These are phyloP conservation scores for Phytophthora meadii DNA, from an alignment of 352 stramenopile genomes.

Conservation along the genomic window DNA sequence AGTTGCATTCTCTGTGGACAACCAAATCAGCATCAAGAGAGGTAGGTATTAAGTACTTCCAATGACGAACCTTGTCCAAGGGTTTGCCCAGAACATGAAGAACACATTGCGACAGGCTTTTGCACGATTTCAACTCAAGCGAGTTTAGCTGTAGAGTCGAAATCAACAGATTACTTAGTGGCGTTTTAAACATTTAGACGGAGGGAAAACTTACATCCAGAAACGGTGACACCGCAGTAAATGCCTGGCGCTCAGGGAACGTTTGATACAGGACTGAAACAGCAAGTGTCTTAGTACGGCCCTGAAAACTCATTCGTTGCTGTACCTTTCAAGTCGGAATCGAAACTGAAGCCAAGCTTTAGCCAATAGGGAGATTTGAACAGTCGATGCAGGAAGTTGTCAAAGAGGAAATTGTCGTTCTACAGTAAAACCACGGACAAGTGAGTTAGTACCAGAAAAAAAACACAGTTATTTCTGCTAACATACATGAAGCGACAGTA, in stretches of 20 bases:
- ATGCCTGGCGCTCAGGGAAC: conserved; percentile 61
- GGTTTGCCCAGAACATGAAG: conserved; percentile 56
- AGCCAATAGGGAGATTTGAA: conserved; percentile 45
- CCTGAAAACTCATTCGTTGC: not conserved
- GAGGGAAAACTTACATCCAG: conserved; percentile 42
- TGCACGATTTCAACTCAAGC: conserved; percentile 35
- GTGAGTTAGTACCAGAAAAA: conserved; percentile 5
- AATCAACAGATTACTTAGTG: not conserved
- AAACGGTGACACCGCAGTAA: conserved; percentile 47
- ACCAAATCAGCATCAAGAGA: not conserved
- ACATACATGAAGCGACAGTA: conserved; percentile 67
- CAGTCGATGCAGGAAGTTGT: conserved; percentile 47
- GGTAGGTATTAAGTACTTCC: no score
- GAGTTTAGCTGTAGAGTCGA: conserved; percentile 37
- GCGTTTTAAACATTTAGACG: no score
- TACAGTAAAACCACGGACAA: conserved; percentile 12
- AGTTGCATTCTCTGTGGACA: conserved; percentile 40
- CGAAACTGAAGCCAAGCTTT: conserved; percentile 76
- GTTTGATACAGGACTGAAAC: conserved; percentile 64
- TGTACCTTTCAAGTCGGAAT: conserved; percentile 72
- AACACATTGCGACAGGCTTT: conserved; percentile 54
- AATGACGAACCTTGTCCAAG: conserved; percentile 59
- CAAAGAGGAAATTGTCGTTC: conserved; percentile 55
- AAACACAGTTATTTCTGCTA: not conserved
- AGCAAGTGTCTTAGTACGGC: not conserved